Evolutionary conservation across 75 land plant genomes (phyloP), one percentile per base, ranked within the genome.

Genomic region (Pinus albicaulis): DNA sequence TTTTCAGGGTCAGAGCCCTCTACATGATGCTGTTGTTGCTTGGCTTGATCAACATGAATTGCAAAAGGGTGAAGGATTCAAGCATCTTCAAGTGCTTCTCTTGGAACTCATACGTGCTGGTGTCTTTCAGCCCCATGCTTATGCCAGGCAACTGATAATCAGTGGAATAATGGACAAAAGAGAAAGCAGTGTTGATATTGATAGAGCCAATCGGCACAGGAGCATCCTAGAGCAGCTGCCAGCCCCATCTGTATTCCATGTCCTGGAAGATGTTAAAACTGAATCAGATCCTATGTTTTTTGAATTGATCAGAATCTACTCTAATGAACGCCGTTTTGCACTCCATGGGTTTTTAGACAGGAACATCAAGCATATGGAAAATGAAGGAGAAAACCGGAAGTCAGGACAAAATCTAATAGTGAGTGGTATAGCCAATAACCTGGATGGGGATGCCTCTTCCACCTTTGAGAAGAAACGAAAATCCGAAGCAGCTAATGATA

Each of bases 21-120:
- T 97, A 34, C 99, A 97, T 89, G 95, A 97, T 81, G 78, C 92
- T 59, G 76, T 97, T 17, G 95, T 90, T 41, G 93, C 98, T 64
- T 97, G 99, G 99, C 65, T 97, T 28, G 99, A 97, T 85, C 99
- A 94, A 71, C 99, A 94, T 89, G 99, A 94, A 68, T 72, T 77
- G 5, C 77, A 84, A 17, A 90, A 86, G 80, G 89, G 87, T 58
- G 92, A 89, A 76, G 77, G 89, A 60, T 84, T 82, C 56, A 84
- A 91, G 76, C 89, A 89, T 60, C 75, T 97, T 69, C 90, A 95
- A 58, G 70, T 89, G n/a, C 85, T 94, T 65, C 57, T 94, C 34
- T 34, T 83, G 74, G 99, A 94, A 80, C 90, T 97, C 20, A 80
- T 88, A 71, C 84, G 87, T 15, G 34, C 82, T 68, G 93, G 95